These are phyloP conservation scores for Lodderomyces margitis DNA, from an alignment of 1,139 yeast species.

Conservation along the genomic window DNA sequence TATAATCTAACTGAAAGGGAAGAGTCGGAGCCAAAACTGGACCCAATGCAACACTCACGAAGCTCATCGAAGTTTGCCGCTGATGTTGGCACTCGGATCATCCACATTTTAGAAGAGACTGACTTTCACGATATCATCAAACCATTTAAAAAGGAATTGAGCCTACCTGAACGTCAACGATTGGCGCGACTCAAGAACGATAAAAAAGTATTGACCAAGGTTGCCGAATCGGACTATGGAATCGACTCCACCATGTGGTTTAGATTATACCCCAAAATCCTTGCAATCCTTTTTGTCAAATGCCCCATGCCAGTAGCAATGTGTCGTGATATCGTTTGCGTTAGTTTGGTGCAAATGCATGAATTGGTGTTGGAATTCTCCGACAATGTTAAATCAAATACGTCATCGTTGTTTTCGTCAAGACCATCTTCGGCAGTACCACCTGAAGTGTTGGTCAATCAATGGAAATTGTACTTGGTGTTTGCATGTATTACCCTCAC, in stretches of 20 bases:
- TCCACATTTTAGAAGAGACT: slow-evolving; percentile 69
- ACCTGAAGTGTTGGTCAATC: slow-evolving; percentile 76
- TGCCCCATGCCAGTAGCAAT: slow-evolving; percentile 95
- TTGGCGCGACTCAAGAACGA: slow-evolving; percentile 61
- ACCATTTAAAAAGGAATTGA: slow-evolving; percentile 59
- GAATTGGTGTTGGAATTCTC: slow-evolving; percentile 70
- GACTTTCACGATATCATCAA: slow-evolving; percentile 68
- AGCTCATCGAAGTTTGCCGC: slow-evolving; percentile 74
- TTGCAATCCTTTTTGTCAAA: slow-evolving; percentile 68
- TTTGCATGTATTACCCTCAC: slow-evolving; percentile 93
- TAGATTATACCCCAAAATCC: slow-evolving; percentile 73
- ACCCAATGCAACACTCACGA: slow-evolving; percentile 45
- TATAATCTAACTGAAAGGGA: slow-evolving; percentile 42
- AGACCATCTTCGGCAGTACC: slow-evolving; percentile 35
- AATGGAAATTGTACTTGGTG: slow-evolving; percentile 84
- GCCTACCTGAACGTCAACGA: slow-evolving; percentile 79
- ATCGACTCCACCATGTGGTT: slow-evolving; percentile 96
- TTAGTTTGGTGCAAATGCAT: slow-evolving; percentile 84
- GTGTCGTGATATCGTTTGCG: slow-evolving; percentile 90
- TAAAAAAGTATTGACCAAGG: slow-evolving; percentile 60
- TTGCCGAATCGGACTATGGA: slow-evolving; percentile 92
- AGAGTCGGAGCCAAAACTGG: slow-evolving; percentile 7
- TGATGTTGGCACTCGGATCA: slow-evolving; percentile 73
- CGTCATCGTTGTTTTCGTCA: slow-evolving; percentile 39
- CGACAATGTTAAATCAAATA: slow-evolving; percentile 45